Evolutionary conservation across 1,284 basidiomycete genomes (phyloP), one percentile per base, ranked within the genome.

Genomic region (Fomitopsis palustris): DNA sequence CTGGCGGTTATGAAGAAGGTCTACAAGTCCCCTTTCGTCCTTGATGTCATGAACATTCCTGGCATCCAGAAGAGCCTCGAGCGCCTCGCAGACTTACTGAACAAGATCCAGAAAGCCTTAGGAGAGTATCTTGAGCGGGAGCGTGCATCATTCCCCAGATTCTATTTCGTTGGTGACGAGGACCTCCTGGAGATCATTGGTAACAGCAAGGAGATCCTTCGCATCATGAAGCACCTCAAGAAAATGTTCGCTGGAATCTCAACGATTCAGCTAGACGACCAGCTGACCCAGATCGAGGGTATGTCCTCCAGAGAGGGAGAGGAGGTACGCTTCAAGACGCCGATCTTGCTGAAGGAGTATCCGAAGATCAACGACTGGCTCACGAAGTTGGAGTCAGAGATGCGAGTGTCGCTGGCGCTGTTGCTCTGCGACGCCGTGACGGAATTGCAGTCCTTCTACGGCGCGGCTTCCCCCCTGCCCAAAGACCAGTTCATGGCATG

Each of bases 221-320:
- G 96, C 31, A 93, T 98, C 73, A 93, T 97, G 90, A 98, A 98
- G 70, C 97, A 99, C 75, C 83, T 99, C 63, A 98, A 98, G 80
- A 99, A 99, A 84, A 99, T 99, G 97, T 99, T 99, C 74, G 97
- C 97, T 6, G 97, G 98, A 41, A 90, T 99, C 51, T 92, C 94
- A 0, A 94, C 93, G 0, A 82, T 99, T 62, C 83, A 81, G 65
- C 81, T 98, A n/a, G 93, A 97, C 71, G 92, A 95, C 8, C 93
- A 95, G 49, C 76, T 94, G 60, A 90, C 92, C 1, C 84, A 91
- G 69, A 95, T 95, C 60, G 85, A 87, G 67, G 94, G 90, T 53
- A 96, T 98, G 86, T 87, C 92, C 4, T 98, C 96, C 4, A 82
- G 94, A 57, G 97, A 99, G 72, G 98, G 96, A 55, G 97, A 99